Percentiles rank a stretch among this genome's conserved stretches.
Evolutionary conservation across 2,329 filamentous ascomycete species (phyloP).

Genomic region (Ophidiomyces ophidiicola): DNA sequence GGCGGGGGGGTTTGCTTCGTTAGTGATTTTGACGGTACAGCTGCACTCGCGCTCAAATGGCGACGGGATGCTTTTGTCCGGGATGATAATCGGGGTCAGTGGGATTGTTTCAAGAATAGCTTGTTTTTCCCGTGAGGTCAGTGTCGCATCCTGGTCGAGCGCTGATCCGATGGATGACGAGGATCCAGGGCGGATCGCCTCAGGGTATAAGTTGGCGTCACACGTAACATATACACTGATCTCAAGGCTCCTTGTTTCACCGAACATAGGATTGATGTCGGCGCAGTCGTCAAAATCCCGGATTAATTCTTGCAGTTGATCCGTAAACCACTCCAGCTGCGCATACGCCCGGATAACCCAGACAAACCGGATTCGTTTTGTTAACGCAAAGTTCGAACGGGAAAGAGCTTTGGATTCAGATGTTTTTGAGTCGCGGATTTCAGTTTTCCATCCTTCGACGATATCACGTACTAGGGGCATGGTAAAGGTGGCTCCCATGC

Average conservation of each 20-base stretch:
- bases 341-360: constrained; percentile 48
- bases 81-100: background rate
- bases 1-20: constrained; percentile 31
- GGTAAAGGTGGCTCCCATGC: constrained; percentile 48
- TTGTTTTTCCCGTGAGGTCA: too few relatives aligned
- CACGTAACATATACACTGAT: constrained; percentile 46
- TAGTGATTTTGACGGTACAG: constrained; percentile 38
- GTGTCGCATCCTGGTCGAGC: background rate
- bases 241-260: constrained; percentile 34
- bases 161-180: constrained; percentile 2
- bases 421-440: constrained; percentile 16
- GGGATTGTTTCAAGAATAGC: too few relatives aligned
- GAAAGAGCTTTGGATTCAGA: background rate
- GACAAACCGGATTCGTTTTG: constrained; percentile 42
- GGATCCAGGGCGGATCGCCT: background rate
- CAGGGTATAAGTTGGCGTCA: constrained; percentile 27
- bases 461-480: constrained; percentile 46
- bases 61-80: constrained; percentile 17
- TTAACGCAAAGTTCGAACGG: constrained; percentile 18
- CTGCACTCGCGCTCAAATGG: constrained; percentile 32
- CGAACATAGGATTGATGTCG: constrained; percentile 21
- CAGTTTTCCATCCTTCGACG: constrained; percentile 35
- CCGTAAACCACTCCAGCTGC: constrained; percentile 43
- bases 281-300: constrained; percentile 32
- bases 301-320: constrained; percentile 37